phyloP scores from a whole-genome alignment of 805 yeast species.

The Yamadazyma akitaensis region DNA sequence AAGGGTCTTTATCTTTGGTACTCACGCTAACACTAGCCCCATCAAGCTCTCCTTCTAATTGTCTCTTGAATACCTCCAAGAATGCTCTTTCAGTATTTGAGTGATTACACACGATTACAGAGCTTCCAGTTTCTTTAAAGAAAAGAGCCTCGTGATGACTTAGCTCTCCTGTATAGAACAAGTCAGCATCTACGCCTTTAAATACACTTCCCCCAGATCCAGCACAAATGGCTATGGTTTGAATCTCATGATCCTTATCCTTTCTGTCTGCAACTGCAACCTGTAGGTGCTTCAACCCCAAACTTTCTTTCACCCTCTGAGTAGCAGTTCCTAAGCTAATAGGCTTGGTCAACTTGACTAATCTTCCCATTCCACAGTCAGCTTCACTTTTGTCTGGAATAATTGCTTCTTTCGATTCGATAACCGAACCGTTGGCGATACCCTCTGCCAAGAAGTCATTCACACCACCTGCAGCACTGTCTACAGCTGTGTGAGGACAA shows the following conservation, averaged over 20 bases:
- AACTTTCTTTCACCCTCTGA: constrained; percentile 46
- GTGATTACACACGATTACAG: constrained; percentile 81
- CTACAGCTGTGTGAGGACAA: constrained; percentile 95
- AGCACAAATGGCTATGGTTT: constrained; percentile 81
- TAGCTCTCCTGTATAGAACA: constrained; percentile 86
- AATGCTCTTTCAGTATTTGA: constrained; percentile 92
- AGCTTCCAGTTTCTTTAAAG: constrained; percentile 65
- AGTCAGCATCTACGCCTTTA: constrained; percentile 58
- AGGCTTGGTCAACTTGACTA: constrained; percentile 47
- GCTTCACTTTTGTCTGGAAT: constrained; percentile 41
- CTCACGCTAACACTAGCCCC: constrained; percentile 50
- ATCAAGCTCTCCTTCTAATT: constrained; percentile 44
- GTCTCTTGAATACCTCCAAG: constrained; percentile 49
- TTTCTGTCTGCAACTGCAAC: constrained; percentile 42
- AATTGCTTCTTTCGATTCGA: constrained; percentile 33
- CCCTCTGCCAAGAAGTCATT: constrained; percentile 86
- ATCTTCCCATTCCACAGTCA: constrained; percentile 81
- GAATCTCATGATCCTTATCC: constrained; percentile 33
- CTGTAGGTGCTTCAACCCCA: constrained; percentile 58
- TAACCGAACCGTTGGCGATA: constrained; percentile 31
- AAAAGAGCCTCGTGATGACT: constrained; percentile 88
- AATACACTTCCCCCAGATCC: constrained; percentile 89
- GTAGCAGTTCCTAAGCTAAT: constrained; percentile 46
- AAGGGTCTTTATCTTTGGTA: constrained; percentile 63
- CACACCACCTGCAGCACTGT: constrained; percentile 89